Conservation (phyloP, 345 rosid species). For the Dipteronia dyeriana region DNA sequence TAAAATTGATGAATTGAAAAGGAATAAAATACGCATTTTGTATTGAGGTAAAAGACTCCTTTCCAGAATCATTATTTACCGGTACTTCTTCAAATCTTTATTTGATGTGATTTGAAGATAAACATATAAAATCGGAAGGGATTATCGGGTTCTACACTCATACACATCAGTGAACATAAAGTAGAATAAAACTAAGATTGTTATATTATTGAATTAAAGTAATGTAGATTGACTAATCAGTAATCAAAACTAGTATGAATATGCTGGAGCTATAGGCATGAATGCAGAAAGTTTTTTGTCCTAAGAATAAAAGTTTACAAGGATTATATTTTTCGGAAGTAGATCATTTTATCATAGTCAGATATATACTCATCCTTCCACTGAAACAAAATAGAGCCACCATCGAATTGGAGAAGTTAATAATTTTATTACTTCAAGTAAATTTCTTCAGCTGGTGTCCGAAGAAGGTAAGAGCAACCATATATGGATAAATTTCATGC, state of each 20-base stretch:
- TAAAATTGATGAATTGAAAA: not conserved
- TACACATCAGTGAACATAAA: not conserved
- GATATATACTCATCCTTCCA: too few relatives aligned
- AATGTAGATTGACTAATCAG: not conserved
- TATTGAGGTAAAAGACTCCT: not conserved
- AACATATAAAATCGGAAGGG: not conserved
- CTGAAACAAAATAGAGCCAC: too few relatives aligned
- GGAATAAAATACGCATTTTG: not conserved
- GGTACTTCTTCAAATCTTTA: not conserved
- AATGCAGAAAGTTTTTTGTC: too few relatives aligned
- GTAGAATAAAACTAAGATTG: not conserved
- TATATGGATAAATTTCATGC: too few relatives aligned
- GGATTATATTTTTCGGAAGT: too few relatives aligned
- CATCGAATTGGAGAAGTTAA: too few relatives aligned
- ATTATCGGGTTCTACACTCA: not conserved
- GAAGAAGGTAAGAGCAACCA: not conserved
- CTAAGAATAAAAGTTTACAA: too few relatives aligned
- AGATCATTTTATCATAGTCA: too few relatives aligned
- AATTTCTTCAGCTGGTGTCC: not conserved
- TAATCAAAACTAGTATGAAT: too few relatives aligned
- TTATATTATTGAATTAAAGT: not conserved
- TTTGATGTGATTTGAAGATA: not conserved
- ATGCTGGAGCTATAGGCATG: too few relatives aligned
- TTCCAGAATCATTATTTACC: not conserved
- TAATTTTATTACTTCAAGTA: too few relatives aligned